Evolutionary conservation across 179 eudicot genomes (phyloP), one percentile per base, ranked within the genome.

Genomic region (Silene noctiflora): DNA sequence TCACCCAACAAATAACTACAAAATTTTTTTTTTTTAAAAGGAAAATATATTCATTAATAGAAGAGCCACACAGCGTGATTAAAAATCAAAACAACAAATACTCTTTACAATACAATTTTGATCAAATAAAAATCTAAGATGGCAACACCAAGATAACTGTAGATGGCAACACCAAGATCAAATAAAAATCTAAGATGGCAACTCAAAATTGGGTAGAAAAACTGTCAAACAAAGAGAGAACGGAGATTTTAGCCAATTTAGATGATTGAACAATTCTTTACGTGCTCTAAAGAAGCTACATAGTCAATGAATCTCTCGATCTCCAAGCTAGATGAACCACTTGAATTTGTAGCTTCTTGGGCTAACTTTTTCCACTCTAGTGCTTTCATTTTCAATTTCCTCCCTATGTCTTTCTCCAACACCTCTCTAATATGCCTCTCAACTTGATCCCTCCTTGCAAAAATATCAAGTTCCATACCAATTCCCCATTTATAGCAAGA

Each of bases 401-500:
- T 62, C 4, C 66, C 66, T 1, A 10, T 62, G 11, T 62, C 31
- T 20, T 22, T 16, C 66, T 62, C 66, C 33, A 62, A 62, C 1
- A 10, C 66, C 27, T 62, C 66, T 62, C 33, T 62, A 20, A 62
- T 62, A 22, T 20, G 66, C 31, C 14, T 62, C 66, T 62, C 66
- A 24, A 62, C 29, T 24, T 62, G 66, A 62, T 62, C 66, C 31
- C 66, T 62, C 31, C 24, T 62, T 3, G 13, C 14, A 62, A 62
- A 7, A 62, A 62, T 62, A 22, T 62, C 66, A 62, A 62, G 66
- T 62, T 62, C 66, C 31, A 62, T 3, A 8, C 66, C 66, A 2
- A 22, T 62, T 9, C 66, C 66, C 66, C 66, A 62, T 62, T 62
- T 62, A 9, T 62, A 62, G 14, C 66, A 62, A 22, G 33, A 62